Base-by-base conservation (phyloP, 805 yeast species). In the Myxozyma neglecta region DNA sequence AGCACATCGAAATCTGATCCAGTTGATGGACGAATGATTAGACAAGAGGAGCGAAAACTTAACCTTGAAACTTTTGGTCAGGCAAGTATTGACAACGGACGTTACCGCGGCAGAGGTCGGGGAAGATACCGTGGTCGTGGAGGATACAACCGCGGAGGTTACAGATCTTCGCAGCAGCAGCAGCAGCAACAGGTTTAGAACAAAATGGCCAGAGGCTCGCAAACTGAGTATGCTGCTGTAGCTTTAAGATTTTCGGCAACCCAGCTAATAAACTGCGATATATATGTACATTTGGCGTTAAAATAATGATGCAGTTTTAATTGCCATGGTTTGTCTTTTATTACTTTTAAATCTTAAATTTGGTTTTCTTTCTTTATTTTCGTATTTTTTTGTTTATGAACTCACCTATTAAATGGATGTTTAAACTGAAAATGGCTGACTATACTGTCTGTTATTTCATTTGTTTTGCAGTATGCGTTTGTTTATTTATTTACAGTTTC, bases 11-110 rank as follows among this genome's bases (percentile, higher is more conserved):
- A 69, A 46, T 64, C 85, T 43, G 82, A 81, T 56, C 80, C 80
- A 53, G 71, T 75, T 32, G 71, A 73, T 8, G 73, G 72, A 35
- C 53, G 63, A 20, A 78, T 84, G 83, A 81, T 85, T 70, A 87
- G 96, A 85, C 77, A 81, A 51, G 88, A 86, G 68, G 96, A 90
- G 70, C 85, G 87, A 63, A 76, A 76, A 51, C 80, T 89, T 71
- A 90, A 90, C 73, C 70, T 84, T 75, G 96, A 89, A 74, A 90
- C 96, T 1, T 90, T 90, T 75, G 96, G 97, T 24, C 88, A 88
- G 75, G 75, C 86, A 6, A 80, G 85, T 20, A 80, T 81, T 9
- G 73, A 74, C 63, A 66, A 75, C 68, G 75, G 77, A 35, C 70
- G 81, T 46, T 76, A 79, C 50, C 71, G 81, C 52, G 79, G 85